Evolutionary conservation across 371 early-diverging fungal genomes (phyloP).

Genomic region (Mucor sp.): DNA sequence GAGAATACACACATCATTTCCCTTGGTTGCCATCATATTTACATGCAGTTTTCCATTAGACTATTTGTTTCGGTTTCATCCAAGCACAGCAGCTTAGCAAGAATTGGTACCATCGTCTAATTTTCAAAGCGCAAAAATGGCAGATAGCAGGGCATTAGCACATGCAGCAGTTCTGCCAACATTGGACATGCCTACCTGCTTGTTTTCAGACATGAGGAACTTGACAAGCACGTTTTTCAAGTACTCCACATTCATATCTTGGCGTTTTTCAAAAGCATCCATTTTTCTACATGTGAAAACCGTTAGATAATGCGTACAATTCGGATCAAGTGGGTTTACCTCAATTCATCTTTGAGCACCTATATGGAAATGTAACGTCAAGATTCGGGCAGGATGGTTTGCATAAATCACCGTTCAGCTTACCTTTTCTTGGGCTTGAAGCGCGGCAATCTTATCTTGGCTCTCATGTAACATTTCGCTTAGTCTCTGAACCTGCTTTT

Average conservation of each 20-base stretch:
- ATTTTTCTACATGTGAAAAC: constrained; percentile 41
- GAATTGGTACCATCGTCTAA: constrained; percentile 49
- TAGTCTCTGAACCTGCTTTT: constrained; percentile 53
- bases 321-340: constrained; percentile 16
- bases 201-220: constrained; percentile 57
- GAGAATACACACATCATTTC: neutral
- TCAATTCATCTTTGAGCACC: constrained; percentile 50
- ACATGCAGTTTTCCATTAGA: constrained; percentile 21
- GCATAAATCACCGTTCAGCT: neutral
- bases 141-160: neutral
- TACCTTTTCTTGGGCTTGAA: constrained; percentile 64
- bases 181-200: constrained; percentile 37
- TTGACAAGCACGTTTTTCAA: constrained; percentile 67
- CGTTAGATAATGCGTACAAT: no score
- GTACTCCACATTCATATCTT: constrained; percentile 64
- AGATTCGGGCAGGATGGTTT: neutral
- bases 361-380: neutral
- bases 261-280: constrained; percentile 63
- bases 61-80: constrained; percentile 42
- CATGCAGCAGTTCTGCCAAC: neutral
- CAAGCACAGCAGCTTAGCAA: constrained; percentile 45
- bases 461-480: constrained; percentile 64
- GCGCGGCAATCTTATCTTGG: constrained; percentile 53
- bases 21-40: neutral
- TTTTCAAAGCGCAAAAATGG: neutral